phyloP scores from a whole-genome alignment of 1,284 basidiomycete species.

The Coniophora puteana region DNA sequence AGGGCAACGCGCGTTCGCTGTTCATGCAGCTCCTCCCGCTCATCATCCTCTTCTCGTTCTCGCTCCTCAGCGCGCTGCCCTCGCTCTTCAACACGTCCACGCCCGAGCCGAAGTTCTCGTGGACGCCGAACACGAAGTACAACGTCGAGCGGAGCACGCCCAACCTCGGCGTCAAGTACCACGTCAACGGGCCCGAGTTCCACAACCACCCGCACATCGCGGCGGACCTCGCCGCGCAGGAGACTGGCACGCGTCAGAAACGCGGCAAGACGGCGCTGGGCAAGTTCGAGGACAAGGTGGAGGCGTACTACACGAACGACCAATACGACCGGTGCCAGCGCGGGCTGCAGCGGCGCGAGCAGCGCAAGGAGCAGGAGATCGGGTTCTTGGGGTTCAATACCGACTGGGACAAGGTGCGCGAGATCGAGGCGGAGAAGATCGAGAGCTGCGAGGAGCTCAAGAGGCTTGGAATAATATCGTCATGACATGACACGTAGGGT shows the following conservation, averaged over 20 bases:
- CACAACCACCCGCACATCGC: conserved; percentile 74
- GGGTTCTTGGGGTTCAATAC: conserved; percentile 89
- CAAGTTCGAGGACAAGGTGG: conserved; percentile 67
- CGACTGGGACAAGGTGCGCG: conserved; percentile 81
- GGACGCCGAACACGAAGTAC: conserved; percentile 56
- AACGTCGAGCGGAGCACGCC: conserved; percentile 66
- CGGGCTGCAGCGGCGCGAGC: conserved; percentile 59
- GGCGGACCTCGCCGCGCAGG: conserved; percentile 57
- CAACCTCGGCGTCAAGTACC: conserved; percentile 76
- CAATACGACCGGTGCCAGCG: conserved; percentile 70
- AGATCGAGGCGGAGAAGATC: conserved; percentile 62
- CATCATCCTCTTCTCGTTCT: conserved; percentile 79
- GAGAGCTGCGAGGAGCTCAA: conserved; percentile 75
- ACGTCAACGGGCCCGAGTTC: conserved; percentile 82
- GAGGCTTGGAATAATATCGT: conserved; percentile 47
- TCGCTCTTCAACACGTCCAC: conserved; percentile 65
- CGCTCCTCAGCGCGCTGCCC: conserved; percentile 82
- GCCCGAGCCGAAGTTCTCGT: conserved; percentile 83
- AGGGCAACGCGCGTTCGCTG: conserved; percentile 54
- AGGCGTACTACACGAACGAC: conserved; percentile 67
- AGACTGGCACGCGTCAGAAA: conserved; percentile 35
- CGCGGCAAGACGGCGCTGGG: conserved; percentile 29
- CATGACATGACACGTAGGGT: conserved; percentile 9
- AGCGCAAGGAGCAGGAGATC: conserved; percentile 68
- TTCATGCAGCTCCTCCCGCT: conserved; percentile 87